These are phyloP conservation scores for Talaromyces sp. DNA, from an alignment of 2,329 filamentous ascomycete species.

Conservation along the genomic window DNA sequence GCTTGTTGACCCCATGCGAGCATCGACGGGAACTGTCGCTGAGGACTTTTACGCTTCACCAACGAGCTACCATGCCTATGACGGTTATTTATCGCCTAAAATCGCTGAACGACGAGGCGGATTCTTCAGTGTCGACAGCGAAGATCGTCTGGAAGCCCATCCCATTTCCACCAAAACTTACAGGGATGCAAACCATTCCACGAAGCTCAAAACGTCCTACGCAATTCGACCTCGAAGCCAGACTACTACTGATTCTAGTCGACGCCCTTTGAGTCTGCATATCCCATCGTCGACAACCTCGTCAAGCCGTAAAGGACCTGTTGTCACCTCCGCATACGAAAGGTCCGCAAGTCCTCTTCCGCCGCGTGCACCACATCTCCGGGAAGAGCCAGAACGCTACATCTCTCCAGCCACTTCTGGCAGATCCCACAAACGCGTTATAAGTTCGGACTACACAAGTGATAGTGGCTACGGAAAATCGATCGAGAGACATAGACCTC, in stretches of 20 bases:
- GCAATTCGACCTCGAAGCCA: constrained; percentile 37
- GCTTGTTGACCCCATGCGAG: constrained; percentile 37
- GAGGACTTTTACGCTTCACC: constrained; percentile 34
- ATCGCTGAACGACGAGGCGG: constrained; percentile 25
- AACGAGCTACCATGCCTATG: constrained; percentile 28
- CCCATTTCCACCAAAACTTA: constrained; percentile 33
- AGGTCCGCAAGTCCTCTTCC: constrained; percentile 33
- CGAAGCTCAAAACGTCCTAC: constrained; percentile 37
- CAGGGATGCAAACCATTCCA: constrained; percentile 29
- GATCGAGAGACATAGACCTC: constrained; percentile 24
- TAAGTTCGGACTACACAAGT: constrained; percentile 35
- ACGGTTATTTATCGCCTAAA: constrained; percentile 31
- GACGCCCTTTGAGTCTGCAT: constrained; percentile 27
- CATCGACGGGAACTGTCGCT: constrained; percentile 41
- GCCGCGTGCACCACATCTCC: constrained; percentile 21
- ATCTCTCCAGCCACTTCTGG: constrained; percentile 30
- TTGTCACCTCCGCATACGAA: constrained; percentile 29
- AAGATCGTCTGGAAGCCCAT: constrained; percentile 32
- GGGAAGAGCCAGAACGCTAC: constrained; percentile 33
- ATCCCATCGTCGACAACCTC: constrained; percentile 23
- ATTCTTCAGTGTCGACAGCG: constrained; percentile 26
- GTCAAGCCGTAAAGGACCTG: constrained; percentile 25
- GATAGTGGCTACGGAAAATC: constrained; percentile 32
- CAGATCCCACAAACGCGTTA: constrained; percentile 31
- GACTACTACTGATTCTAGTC: constrained; percentile 32